Conservation (phyloP, 1,139 yeast genomes). For the Candida sojae region DNA sequence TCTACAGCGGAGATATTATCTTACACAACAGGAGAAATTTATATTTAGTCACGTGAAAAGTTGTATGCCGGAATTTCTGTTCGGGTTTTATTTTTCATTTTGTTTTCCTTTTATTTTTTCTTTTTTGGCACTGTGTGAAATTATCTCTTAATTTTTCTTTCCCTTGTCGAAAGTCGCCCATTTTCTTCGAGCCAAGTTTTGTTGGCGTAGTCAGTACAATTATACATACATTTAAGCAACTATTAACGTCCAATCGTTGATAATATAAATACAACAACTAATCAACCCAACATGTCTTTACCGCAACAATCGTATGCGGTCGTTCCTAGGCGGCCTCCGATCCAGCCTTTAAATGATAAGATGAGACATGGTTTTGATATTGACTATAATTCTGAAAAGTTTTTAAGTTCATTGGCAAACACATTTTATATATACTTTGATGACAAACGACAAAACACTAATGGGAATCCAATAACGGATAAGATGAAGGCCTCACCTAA, state of each 20-base stretch:
- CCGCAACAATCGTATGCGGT: background rate
- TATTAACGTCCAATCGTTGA: too few species aligned
- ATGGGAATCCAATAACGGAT: slow-evolving; percentile 78
- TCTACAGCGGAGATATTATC: too few species aligned
- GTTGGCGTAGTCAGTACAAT: too few species aligned
- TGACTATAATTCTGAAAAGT: slow-evolving; percentile 64
- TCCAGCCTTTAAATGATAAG: slow-evolving; percentile 51
- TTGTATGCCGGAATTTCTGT: background rate
- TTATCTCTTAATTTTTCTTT: too few species aligned
- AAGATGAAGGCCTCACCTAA: slow-evolving; percentile 48
- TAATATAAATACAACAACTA: background rate
- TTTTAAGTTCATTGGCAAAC: slow-evolving; percentile 63
- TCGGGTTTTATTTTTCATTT: background rate
- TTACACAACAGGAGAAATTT: background rate
- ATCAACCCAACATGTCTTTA: background rate
- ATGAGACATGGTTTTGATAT: slow-evolving; percentile 84
- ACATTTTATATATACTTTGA: slow-evolving; percentile 80
- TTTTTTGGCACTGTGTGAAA: background rate
- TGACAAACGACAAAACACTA: slow-evolving; percentile 88
- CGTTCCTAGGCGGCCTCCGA: slow-evolving; percentile 35
- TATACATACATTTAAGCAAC: too few species aligned
- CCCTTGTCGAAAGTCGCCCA: too few species aligned
- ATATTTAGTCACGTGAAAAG: background rate
- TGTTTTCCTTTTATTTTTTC: background rate
- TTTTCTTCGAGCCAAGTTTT: too few species aligned